phyloP scores from a whole-genome alignment of 179 eudicot species.

The Actinidia arguta region DNA sequence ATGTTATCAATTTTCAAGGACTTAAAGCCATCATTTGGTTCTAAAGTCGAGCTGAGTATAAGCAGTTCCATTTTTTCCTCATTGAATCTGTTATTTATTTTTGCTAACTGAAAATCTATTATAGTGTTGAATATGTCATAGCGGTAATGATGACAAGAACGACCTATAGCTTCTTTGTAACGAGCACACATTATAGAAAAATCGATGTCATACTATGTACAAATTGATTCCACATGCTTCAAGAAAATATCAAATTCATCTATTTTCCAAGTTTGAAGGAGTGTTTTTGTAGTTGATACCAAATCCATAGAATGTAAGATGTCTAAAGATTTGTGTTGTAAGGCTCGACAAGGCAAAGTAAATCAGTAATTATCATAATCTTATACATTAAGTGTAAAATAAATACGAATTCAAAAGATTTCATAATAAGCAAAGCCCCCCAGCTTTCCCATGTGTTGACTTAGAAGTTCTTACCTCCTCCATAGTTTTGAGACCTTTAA shows the following conservation, averaged over 20 bases:
- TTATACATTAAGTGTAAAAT: slow-evolving; percentile 4
- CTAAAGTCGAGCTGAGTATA: too few relatives aligned
- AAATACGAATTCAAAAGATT: neutral
- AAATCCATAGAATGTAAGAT: neutral
- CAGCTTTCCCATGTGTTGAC: neutral
- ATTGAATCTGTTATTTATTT: too few relatives aligned
- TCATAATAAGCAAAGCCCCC: neutral
- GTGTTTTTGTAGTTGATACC: neutral
- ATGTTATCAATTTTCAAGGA: too few relatives aligned
- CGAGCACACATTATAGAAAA: neutral
- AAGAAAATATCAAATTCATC: neutral
- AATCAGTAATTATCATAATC: neutral
- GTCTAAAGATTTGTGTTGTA: neutral
- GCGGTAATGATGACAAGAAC: too few relatives aligned
- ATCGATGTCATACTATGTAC: too few relatives aligned
- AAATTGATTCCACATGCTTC: neutral
- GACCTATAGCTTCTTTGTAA: neutral
- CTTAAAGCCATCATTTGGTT: too few relatives aligned
- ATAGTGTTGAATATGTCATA: too few relatives aligned
- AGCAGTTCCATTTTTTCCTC: too few relatives aligned
- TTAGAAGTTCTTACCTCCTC: neutral
- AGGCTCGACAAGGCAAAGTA: neutral
- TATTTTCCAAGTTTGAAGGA: neutral
- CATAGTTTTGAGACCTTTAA: neutral
- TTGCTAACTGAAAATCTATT: too few relatives aligned